Base-by-base conservation (phyloP, 2,329 filamentous ascomycete genomes). In the Phaeosphaeria sp. region DNA sequence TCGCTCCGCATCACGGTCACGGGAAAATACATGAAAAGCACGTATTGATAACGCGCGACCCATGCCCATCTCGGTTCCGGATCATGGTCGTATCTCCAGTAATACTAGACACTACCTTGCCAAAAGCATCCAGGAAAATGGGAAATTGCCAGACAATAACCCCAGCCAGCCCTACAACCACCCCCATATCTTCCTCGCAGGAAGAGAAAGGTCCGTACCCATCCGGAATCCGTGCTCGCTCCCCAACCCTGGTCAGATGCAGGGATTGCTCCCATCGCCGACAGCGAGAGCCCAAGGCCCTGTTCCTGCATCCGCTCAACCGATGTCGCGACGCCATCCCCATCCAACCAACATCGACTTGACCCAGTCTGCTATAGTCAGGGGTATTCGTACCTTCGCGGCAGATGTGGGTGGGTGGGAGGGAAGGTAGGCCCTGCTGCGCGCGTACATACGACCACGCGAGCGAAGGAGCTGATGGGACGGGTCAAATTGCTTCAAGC, bases 231-330 rank as follows among this genome's bases (percentile, higher is more conserved):
- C 30, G 30, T 36, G 30, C 30, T 36, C 13, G 6, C 30, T 15
- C 30, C 30, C 39, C n/a, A 43, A n/a, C 49, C n/a, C n/a, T n/a
- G 4, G 25, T 27, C 25, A 27, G 9, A 27, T 27, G 49, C 39
- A 42, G 6, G 2, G 10, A 21, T 43, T 20, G 18, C 21, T 43
- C 25, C 25, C 25, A 27, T 27, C 15, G 23, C 30, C 21, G 49
- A 21, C 25, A 27, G 25, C 25, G 25, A 27, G 25, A 27, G 18
- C 43, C 51, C 43, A 54, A 23, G 15, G 46, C 47, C 51, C 52
- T 54, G 52, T 54, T 48, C 52, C 52, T 54, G 44, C 52, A 54
- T 53, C 23, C 27, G 50, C 47, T 11, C 11, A 46, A 21, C 50
- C 50, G 39, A 52, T 23, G 11, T 25, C 30, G 30, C 23, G 22